These are phyloP conservation scores for Talaromyces nanjingensis DNA, from an alignment of 495 filamentous ascomycete species.

Conservation along the genomic window DNA sequence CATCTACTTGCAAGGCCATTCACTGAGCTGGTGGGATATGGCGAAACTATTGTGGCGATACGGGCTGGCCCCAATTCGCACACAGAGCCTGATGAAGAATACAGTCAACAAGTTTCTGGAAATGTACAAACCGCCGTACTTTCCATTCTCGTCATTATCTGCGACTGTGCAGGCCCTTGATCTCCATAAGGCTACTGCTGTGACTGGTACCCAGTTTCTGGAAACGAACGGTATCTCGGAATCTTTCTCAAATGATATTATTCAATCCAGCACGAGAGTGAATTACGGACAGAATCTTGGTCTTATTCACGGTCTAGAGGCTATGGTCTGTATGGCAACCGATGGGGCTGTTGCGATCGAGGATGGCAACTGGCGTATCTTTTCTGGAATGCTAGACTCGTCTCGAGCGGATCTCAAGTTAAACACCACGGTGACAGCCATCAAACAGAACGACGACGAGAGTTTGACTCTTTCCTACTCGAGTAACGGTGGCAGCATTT, in stretches of 20 bases:
- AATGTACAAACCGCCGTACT: slow-evolving; percentile 74
- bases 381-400: slow-evolving; percentile 66
- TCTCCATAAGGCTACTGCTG: slow-evolving; percentile 54
- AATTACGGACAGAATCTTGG: slow-evolving; percentile 91
- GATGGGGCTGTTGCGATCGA: slow-evolving; percentile 72
- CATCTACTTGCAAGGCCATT: slow-evolving; percentile 55
- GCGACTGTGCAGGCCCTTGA: slow-evolving; percentile 56
- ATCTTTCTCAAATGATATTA: slow-evolving; percentile 69
- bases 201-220: slow-evolving; percentile 68
- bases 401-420: slow-evolving; percentile 54
- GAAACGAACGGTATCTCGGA: slow-evolving; percentile 57
- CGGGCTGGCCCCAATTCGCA: slow-evolving; percentile 67
- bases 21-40: slow-evolving; percentile 67
- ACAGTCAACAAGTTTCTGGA: slow-evolving; percentile 68
- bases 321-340: slow-evolving; percentile 91
- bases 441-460: slow-evolving; percentile 41
- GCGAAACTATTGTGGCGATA: slow-evolving; percentile 81
- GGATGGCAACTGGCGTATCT: slow-evolving; percentile 95
- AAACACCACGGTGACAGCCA: slow-evolving; percentile 62
- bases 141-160: slow-evolving; percentile 75
- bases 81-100: slow-evolving; percentile 63
- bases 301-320: slow-evolving; percentile 80
- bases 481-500: slow-evolving; percentile 1
- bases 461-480: slow-evolving; percentile 40
- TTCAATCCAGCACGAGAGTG: slow-evolving; percentile 88